phyloP scores from a whole-genome alignment of 176 grass and related monocot species.

The Elaeis guineensis region DNA sequence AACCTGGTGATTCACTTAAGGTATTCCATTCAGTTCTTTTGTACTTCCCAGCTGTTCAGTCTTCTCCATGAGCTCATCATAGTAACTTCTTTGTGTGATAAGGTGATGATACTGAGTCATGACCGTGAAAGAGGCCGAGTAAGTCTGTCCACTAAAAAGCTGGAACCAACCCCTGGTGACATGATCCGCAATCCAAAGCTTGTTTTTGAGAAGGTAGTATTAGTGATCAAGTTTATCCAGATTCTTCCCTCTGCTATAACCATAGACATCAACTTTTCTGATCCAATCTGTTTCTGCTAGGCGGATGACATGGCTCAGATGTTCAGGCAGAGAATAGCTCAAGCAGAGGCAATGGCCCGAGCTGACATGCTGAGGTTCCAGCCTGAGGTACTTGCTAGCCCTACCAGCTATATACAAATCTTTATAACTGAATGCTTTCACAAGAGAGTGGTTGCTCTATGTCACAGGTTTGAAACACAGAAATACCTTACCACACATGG shows the following conservation, averaged over 20 bases:
- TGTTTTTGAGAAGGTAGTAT: conserved; percentile 76
- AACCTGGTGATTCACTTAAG: conserved; percentile 92
- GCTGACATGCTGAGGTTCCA: conserved; percentile 93
- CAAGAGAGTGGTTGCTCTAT: too few species aligned
- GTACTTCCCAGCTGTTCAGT: not conserved
- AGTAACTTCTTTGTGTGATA: conserved; percentile 3
- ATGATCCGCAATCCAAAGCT: conserved; percentile 95
- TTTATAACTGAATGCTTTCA: not conserved
- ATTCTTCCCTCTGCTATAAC: not conserved
- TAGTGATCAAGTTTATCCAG: not conserved
- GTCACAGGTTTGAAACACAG: too few species aligned
- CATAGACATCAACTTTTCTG: conserved; percentile 15
- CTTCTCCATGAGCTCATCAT: conserved; percentile 13
- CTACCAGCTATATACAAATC: not conserved
- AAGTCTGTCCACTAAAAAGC: conserved; percentile 92
- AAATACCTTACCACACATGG: too few species aligned
- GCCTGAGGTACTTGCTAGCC: conserved; percentile 56
- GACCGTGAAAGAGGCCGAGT: conserved; percentile 90
- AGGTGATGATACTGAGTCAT: conserved; percentile 98
- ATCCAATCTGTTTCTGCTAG: conserved; percentile 23
- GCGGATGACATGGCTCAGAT: conserved; percentile 98
- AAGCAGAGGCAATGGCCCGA: conserved; percentile 96
- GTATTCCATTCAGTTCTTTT: conserved; percentile 30
- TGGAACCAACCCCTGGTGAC: conserved; percentile 92
- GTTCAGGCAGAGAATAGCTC: conserved; percentile 95